Base-by-base conservation (phyloP, 768 basidiomycete species). In the Cyathus striatus region DNA sequence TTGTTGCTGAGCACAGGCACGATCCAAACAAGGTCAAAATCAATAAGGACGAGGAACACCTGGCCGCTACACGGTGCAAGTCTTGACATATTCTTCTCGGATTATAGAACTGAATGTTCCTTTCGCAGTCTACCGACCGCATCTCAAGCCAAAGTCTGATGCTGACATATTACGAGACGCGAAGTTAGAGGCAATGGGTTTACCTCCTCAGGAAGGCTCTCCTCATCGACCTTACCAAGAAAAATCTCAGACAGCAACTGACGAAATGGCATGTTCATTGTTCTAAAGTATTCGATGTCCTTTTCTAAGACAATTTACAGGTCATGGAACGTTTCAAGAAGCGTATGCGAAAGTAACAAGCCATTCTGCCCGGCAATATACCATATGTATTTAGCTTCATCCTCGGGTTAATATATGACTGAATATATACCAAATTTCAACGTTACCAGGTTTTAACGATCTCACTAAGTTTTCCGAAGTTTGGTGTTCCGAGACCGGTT, bases 311-410 rank as follows among this genome's bases (percentile, higher is more conserved):
- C 17, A 14, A 45, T 40, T 23, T 25, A 30, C 49, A 90, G 87
- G 89, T 90, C 42, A 89, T 93, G 89, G 92, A 95, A 63, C 81
- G 95, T 23, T 98, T 97, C 75, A 97, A 95, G 75, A 96, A 98
- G 67, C 72, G 93, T 45, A 90, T 92, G 88, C 79, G 86, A 30
- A 86, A 84, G 59, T 89, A 65, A n/a, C n/a, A n/a, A n/a, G n/a
- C n/a, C n/a, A n/a, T n/a, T n/a, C n/a, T n/a, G n/a, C n/a, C n/a
- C n/a, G n/a, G n/a, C n/a, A n/a, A n/a, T n/a, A n/a, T n/a, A n/a
- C n/a, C n/a, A n/a, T n/a, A n/a, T n/a, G n/a, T n/a, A n/a, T n/a
- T n/a, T n/a, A n/a, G n/a, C n/a, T n/a, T n/a, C n/a, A n/a, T n/a
- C n/a, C n/a, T n/a, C n/a, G n/a, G n/a, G n/a, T n/a, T n/a, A n/a